These are phyloP conservation scores for Hermanozyma aechmeae DNA, from an alignment of 805 yeast species.

Conservation along the genomic window DNA sequence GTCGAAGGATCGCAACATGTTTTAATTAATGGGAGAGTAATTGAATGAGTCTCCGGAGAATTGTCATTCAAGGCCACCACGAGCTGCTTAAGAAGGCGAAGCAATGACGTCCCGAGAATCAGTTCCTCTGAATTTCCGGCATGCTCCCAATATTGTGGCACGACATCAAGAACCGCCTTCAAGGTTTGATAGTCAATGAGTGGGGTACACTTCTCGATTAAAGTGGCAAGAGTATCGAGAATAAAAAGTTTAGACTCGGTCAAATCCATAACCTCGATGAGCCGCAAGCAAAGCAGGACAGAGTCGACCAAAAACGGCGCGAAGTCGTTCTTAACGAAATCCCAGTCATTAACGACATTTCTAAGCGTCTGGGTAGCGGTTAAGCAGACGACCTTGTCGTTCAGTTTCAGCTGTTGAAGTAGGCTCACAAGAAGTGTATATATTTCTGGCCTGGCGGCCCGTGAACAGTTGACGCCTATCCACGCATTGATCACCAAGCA, in stretches of 20 bases:
- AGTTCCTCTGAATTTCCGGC: constrained; percentile 36
- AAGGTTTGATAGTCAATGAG: constrained; percentile 43
- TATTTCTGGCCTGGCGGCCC: constrained; percentile 45
- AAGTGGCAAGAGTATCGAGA: constrained; percentile 54
- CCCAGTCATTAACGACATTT: constrained; percentile 76
- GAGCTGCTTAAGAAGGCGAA: constrained; percentile 49
- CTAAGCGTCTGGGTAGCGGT: constrained; percentile 65
- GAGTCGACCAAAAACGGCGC: constrained; percentile 52
- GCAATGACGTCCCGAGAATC: constrained; percentile 28
- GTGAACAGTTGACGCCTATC: constrained; percentile 58
- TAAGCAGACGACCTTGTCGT: constrained; percentile 75
- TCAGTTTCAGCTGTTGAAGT: constrained; percentile 35
- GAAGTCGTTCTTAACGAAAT: constrained; percentile 62
- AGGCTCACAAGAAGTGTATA: constrained; percentile 48
- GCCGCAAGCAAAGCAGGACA: constrained; percentile 37
- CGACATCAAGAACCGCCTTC: constrained; percentile 37
- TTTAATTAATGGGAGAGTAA: constrained; percentile 56
- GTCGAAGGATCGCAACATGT: constrained; percentile 47
- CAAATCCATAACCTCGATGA: constrained; percentile 42
- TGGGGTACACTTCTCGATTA: constrained; percentile 60
- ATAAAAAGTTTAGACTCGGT: constrained; percentile 75
- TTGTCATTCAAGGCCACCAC: constrained; percentile 47
- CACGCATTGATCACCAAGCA: constrained; percentile 75
- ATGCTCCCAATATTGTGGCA: constrained; percentile 74
- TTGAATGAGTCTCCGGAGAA: constrained; percentile 38